Evolutionary conservation across 1,139 yeast species (phyloP).

Genomic region (Debaryomycetaceae sp.): DNA sequence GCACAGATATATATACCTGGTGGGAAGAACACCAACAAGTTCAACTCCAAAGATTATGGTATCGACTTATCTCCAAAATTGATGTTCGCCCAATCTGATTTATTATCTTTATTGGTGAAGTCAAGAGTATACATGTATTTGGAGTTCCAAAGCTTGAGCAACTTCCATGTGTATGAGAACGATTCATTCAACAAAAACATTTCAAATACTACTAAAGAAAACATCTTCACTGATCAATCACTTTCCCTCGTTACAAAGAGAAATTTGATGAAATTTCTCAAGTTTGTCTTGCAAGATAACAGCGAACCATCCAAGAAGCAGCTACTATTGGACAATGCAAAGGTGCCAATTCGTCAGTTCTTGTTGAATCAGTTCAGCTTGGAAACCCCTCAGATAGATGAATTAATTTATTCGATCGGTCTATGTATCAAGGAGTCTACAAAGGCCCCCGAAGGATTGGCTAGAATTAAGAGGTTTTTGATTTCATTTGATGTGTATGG

Average conservation of each 20-base stretch:
- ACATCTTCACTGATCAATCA: conserved; percentile 86
- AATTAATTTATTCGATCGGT: conserved; percentile 82
- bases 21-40: conserved; percentile 36
- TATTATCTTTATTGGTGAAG: conserved; percentile 71
- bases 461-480: conserved; percentile 78
- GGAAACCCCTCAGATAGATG: conserved; percentile 71
- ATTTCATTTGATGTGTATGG: conserved; percentile 92
- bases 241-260: conserved; percentile 76
- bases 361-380: conserved; percentile 63
- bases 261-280: conserved; percentile 85
- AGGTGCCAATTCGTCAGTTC: conserved; percentile 56
- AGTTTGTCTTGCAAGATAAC: conserved; percentile 73
- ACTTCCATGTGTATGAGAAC: conserved; percentile 88
- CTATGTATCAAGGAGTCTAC: conserved; percentile 60
- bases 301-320: conserved; percentile 47
- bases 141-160: conserved; percentile 85
- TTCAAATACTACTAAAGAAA: conserved; percentile 76
- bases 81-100: conserved; percentile 83
- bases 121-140: conserved; percentile 87
- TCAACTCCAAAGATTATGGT: conserved; percentile 72
- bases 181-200: conserved; percentile 79
- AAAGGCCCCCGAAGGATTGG: conserved; percentile 68
- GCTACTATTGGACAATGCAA: conserved; percentile 53
- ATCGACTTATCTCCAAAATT: conserved; percentile 88
- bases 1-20: conserved; percentile 74